A percentile compares a stretch with the other conserved stretches of the same genome.
Evolutionary conservation across 2,329 filamentous ascomycete genomes (phyloP).

Genomic region (Didymella glomerata): DNA sequence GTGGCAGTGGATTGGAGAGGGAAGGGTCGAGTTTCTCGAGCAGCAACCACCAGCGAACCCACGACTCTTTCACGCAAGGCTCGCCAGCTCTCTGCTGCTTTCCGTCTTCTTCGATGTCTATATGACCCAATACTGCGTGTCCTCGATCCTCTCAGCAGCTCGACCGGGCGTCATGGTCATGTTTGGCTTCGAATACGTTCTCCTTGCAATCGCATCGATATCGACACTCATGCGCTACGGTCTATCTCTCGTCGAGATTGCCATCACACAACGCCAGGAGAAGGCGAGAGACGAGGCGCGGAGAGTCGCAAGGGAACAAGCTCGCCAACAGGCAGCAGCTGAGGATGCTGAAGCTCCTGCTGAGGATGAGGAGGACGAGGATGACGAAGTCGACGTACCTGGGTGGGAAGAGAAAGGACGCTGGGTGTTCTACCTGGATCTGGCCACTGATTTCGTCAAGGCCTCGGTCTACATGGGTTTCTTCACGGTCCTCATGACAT

Average conservation of each 20-base stretch:
- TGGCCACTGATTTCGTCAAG: conserved; percentile 89
- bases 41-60: conserved; percentile 94
- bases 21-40: conserved; percentile 90
- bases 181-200: conserved; percentile 97
- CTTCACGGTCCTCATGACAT: conserved; percentile 90
- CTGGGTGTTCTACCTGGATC: conserved; percentile 87
- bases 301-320: conserved; percentile 64
- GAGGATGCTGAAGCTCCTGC: conserved; percentile 51
- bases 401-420: conserved; percentile 97
- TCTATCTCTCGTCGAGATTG: conserved; percentile 79
- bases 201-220: conserved; percentile 79
- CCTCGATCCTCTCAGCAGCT: conserved; percentile 84
- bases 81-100: conserved; percentile 79
- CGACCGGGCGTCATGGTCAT: conserved; percentile 99
- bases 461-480: conserved; percentile 88
- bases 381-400: conserved; percentile 92
- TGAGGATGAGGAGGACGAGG: conserved; percentile 75
- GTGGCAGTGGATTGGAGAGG: conserved; percentile 98
- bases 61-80: conserved; percentile 82
- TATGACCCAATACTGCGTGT: conserved; percentile 82
- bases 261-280: conserved; percentile 78
- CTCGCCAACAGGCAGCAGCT: conserved; percentile 66
- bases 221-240: conserved; percentile 82
- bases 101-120: conserved; percentile 81
- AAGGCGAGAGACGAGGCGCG: conserved; percentile 61